These are phyloP conservation scores for Mimosa pudica DNA, from an alignment of 306 rosid genomes.

Conservation along the genomic window DNA sequence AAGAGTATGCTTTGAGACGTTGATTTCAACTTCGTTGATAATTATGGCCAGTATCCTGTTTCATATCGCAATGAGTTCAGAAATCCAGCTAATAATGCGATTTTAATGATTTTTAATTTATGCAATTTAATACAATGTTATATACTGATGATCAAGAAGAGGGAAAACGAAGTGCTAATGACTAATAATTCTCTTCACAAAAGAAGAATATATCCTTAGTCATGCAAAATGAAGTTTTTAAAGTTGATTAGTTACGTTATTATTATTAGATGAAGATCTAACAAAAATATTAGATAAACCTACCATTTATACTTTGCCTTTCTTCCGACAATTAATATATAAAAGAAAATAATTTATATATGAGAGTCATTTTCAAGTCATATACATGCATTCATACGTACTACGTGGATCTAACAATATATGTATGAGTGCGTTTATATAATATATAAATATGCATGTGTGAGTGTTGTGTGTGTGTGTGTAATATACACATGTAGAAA, in stretches of 20 bases:
- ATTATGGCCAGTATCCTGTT: conserved; percentile 85
- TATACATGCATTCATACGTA: neutral
- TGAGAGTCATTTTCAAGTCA: neutral
- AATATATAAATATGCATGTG: neutral
- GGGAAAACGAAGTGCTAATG: conserved; percentile 1
- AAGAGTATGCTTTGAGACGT: conserved; percentile 77
- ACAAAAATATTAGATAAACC: conserved; percentile 17
- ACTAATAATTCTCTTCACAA: neutral
- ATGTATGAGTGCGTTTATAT: neutral
- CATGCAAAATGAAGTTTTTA: conserved; percentile 2
- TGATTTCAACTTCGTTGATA: conserved; percentile 80
- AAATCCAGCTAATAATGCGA: conserved; percentile 23
- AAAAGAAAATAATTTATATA: neutral
- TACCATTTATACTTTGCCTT: conserved; percentile 16
- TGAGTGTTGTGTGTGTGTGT: too few species aligned
- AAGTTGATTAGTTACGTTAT: neutral
- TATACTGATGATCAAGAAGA: conserved; percentile 13
- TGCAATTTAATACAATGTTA: conserved; percentile 28
- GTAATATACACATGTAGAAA: neutral
- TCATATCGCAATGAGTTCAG: conserved; percentile 42
- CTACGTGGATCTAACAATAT: neutral
- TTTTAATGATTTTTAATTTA: conserved; percentile 22
- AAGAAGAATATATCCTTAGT: neutral
- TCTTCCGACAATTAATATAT: conserved; percentile 11
- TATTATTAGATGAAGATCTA: neutral